Evolutionary conservation across 306 rosid genomes (phyloP), one percentile per base, ranked within the genome.

Genomic region (Sicyos baderoa): DNA sequence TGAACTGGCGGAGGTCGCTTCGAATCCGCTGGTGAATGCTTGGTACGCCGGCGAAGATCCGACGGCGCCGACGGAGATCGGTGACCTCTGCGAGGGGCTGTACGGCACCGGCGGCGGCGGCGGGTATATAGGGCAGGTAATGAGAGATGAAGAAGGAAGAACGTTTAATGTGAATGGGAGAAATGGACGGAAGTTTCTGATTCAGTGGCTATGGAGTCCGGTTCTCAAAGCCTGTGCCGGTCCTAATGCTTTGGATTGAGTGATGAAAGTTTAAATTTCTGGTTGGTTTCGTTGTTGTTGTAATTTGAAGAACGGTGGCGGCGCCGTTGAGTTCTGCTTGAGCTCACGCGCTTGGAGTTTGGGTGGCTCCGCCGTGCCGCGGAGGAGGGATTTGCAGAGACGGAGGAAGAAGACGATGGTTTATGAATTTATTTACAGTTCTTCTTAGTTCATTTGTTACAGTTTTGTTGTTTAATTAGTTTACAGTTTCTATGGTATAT

Each of bases 1-100:
- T 25, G 89, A 85, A 53, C 60, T 85, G 42, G 89, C 89, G 4
- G 89, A 85, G 81, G 75, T 85, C 3, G 22, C 89, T 5, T 74
- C 89, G 64, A 85, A 85, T 15, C 89, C 89, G 6, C 58, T 85
- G 40, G 85, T 91, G 15, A 91, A 91, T n/a, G 97, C 97, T 3
- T 91, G 96, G 97, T 92, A 92, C 59, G 97, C 97, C 0, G 97
- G 97, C 0, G 96, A 89, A 74, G 97, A 92, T 25, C 97, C 97
- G 0, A 92, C 97, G 15, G 92, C 97, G 4, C 97, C 97, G 44
- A 92, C 96, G 45, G 97, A 92, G 88, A 87, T 92, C 15, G 95
- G 92, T 0, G 97, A 92, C 3, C 27, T 92, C 56, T 92, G 97
- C 7, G 97, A 92, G 77, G 97, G 96, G 2, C 51, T 92, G 80